Percentiles rank a stretch among this genome's conserved stretches.
Conservation (phyloP, 345 rosid genomes). For the Citrus glauca region DNA sequence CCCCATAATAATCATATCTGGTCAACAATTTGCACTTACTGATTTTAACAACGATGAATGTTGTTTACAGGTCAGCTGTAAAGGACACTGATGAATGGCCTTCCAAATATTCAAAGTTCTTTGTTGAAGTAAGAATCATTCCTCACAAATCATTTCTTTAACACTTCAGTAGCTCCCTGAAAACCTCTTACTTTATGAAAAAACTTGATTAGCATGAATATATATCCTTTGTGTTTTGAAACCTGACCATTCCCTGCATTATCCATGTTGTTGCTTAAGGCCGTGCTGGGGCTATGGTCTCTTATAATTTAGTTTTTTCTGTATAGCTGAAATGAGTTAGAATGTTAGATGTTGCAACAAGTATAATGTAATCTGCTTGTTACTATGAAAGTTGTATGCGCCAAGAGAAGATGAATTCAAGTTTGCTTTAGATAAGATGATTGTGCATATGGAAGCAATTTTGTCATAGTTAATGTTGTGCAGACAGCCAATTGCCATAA, state of each 20-base stretch:
- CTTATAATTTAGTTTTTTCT: not conserved
- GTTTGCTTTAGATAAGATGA: too few species aligned
- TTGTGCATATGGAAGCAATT: too few species aligned
- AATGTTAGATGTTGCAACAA: not conserved
- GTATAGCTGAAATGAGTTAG: not conserved
- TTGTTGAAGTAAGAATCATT: slow-evolving; percentile 56
- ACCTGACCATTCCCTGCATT: not conserved
- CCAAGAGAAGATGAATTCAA: not conserved
- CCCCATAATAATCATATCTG: not conserved
- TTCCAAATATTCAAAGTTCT: slow-evolving; percentile 90
- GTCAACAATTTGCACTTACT: not conserved
- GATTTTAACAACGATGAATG: not conserved
- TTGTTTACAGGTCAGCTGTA: slow-evolving; percentile 68
- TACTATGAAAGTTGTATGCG: not conserved
- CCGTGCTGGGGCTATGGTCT: not conserved
- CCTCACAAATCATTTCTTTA: not conserved
- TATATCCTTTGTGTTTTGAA: not conserved
- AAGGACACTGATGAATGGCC: slow-evolving; percentile 97
- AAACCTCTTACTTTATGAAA: not conserved
- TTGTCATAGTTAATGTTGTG: not conserved
- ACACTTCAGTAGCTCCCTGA: not conserved
- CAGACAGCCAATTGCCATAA: not conserved
- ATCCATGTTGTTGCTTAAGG: not conserved
- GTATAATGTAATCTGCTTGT: not conserved
- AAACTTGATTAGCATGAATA: not conserved